These are phyloP conservation scores for Cardamine resedifolia DNA, from an alignment of 345 rosid genomes.

Conservation along the genomic window DNA sequence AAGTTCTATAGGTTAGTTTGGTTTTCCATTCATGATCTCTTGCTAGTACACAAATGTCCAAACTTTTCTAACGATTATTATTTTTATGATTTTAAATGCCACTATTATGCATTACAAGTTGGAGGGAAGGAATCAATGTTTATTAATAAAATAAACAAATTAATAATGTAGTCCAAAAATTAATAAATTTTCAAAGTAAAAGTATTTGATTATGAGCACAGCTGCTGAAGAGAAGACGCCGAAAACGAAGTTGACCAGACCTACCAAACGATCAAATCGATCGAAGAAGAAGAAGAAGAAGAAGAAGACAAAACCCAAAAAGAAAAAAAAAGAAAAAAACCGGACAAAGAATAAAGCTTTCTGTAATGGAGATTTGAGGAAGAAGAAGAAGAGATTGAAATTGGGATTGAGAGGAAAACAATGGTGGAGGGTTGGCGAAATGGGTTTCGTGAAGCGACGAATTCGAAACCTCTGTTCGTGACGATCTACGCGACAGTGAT, in stretches of 20 bases:
- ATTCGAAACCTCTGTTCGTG: conserved; percentile 73
- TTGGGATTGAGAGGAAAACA: not conserved
- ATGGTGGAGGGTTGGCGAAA: conserved; percentile 67
- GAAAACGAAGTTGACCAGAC: conserved; percentile 41
- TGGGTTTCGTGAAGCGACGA: conserved; percentile 63
- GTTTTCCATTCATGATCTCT: too few species aligned
- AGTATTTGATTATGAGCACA: conserved; percentile 10
- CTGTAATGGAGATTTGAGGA: conserved; percentile 37
- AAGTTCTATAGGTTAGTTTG: too few species aligned
- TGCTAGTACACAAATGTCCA: not conserved
- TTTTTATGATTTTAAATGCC: not conserved
- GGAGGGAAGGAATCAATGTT: conserved; percentile 10
- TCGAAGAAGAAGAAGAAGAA: conserved; percentile 16
- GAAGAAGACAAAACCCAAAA: conserved; percentile 5
- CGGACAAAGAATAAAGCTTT: conserved; percentile 1
- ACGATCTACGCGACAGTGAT: conserved; percentile 81
- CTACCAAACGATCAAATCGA: conserved; percentile 38
- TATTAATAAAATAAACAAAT: not conserved
- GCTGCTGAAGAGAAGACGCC: conserved; percentile 36
- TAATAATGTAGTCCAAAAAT: not conserved
- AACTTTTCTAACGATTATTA: not conserved
- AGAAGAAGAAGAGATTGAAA: conserved; percentile 14
- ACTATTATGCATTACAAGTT: conserved; percentile 18
- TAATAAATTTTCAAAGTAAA: not conserved
- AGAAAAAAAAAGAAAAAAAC: not conserved